phyloP scores from a whole-genome alignment of 1,284 basidiomycete genomes.

The Ceratobasidium sp. region DNA sequence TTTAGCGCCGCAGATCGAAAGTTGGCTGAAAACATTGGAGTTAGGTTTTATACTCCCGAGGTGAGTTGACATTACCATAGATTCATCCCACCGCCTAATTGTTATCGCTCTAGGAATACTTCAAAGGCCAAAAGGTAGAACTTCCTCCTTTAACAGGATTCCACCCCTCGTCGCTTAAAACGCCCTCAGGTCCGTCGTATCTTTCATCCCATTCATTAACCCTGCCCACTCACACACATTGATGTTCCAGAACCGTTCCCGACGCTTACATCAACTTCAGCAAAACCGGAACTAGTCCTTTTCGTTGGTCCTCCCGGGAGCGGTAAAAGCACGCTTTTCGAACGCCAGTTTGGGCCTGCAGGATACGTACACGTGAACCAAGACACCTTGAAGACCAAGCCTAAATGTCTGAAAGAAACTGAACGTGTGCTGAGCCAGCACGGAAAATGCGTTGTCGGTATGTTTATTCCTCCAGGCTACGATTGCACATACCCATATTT shows the following conservation, averaged over 20 bases:
- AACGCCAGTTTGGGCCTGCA: slow-evolving; percentile 70
- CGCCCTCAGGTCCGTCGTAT: slow-evolving; percentile 36
- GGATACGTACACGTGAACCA: slow-evolving; percentile 89
- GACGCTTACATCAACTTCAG: slow-evolving; percentile 61
- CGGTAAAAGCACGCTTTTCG: slow-evolving; percentile 88
- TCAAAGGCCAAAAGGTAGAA: slow-evolving; percentile 66
- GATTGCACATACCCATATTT: slow-evolving; percentile 21
- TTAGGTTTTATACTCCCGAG: slow-evolving; percentile 78
- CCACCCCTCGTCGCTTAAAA: slow-evolving; percentile 48
- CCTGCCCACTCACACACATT: slow-evolving; percentile 3
- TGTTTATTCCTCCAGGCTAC: slow-evolving; percentile 49
- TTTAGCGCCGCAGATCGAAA: slow-evolving; percentile 85
- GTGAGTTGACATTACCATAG: slow-evolving; percentile 52
- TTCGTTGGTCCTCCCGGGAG: slow-evolving; percentile 90
- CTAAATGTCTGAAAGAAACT: slow-evolving; percentile 77
- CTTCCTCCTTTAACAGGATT: slow-evolving; percentile 68
- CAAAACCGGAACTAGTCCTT: slow-evolving; percentile 68
- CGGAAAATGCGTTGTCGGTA: slow-evolving; percentile 80
- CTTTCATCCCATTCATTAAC: not conserved
- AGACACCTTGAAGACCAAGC: slow-evolving; percentile 77
- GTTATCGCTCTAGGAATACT: slow-evolving; percentile 72
- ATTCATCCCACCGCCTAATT: not conserved
- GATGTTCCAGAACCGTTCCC: slow-evolving; percentile 64
- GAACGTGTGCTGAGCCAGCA: slow-evolving; percentile 66
- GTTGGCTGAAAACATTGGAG: slow-evolving; percentile 79